These are phyloP conservation scores for Tilletia walkeri DNA, from an alignment of 1,284 basidiomycete genomes.

Conservation along the genomic window DNA sequence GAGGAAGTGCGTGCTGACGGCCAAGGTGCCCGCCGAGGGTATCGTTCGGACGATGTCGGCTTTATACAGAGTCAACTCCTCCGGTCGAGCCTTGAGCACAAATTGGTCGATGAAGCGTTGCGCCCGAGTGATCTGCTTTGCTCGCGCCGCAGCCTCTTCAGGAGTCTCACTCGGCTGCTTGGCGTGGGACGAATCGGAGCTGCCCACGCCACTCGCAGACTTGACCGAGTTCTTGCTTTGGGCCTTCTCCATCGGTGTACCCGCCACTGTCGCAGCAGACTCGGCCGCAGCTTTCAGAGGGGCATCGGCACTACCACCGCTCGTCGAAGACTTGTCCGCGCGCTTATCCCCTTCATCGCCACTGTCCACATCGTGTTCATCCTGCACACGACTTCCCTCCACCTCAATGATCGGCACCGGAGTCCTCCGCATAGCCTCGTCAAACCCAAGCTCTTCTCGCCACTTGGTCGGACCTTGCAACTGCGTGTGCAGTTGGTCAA, in stretches of 20 bases:
- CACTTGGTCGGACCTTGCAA: neutral
- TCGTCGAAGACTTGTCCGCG: neutral
- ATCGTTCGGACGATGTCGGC: slow-evolving; percentile 40
- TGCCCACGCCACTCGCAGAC: neutral
- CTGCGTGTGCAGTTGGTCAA: neutral
- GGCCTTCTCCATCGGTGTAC: neutral
- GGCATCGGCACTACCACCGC: neutral
- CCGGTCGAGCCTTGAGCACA: slow-evolving; percentile 27
- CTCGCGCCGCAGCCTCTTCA: neutral
- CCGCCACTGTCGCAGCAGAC: neutral
- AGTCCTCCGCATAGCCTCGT: neutral
- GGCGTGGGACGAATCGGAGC: neutral
- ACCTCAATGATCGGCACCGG: slow-evolving; percentile 18
- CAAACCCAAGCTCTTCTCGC: slow-evolving; percentile 7
- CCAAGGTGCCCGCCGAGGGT: slow-evolving; percentile 41
- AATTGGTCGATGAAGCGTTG: slow-evolving; percentile 30
- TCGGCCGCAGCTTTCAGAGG: neutral
- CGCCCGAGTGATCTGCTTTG: neutral
- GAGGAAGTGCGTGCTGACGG: slow-evolving; percentile 41
- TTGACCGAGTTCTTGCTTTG: neutral
- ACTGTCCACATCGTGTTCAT: slow-evolving; percentile 5
- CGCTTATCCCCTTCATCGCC: neutral
- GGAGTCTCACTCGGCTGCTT: neutral
- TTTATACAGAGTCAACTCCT: slow-evolving; percentile 36
- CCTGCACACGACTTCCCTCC: slow-evolving; percentile 10